phyloP scores from a whole-genome alignment of 768 basidiomycete genomes.

The Auriscalpium orientale region DNA sequence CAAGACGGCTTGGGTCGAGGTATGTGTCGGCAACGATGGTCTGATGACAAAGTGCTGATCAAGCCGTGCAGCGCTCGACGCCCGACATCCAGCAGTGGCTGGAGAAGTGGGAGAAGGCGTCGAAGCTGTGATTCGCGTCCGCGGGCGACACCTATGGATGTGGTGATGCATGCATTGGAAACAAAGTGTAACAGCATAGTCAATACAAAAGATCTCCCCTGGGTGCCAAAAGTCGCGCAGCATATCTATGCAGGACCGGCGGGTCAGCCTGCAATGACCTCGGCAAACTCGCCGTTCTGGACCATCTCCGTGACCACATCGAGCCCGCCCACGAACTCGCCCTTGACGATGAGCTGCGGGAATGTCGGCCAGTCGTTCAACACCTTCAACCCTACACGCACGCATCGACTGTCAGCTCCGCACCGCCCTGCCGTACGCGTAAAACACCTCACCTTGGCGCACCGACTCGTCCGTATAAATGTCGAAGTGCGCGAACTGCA shows the following conservation, averaged over 20 bases:
- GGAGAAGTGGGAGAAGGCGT: slow-evolving; percentile 5
- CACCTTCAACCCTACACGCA: slow-evolving; percentile 42
- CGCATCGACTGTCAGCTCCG: neutral
- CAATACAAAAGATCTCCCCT: too few species aligned
- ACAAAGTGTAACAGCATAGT: too few species aligned
- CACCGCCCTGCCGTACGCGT: neutral
- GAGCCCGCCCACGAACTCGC: slow-evolving; percentile 91
- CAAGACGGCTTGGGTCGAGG: slow-evolving; percentile 9
- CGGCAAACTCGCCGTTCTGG: slow-evolving; percentile 67
- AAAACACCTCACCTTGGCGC: slow-evolving; percentile 29
- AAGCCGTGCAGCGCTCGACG: slow-evolving; percentile 8
- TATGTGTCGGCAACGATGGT: neutral
- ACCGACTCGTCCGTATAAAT: slow-evolving; percentile 53
- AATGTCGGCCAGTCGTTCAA: slow-evolving; percentile 60
- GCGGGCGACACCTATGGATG: too few species aligned
- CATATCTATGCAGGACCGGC: neutral
- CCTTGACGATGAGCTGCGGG: slow-evolving; percentile 68
- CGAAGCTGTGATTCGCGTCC: neutral
- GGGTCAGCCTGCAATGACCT: slow-evolving; percentile 20
- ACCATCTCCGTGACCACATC: slow-evolving; percentile 90
- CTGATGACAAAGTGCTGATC: neutral
- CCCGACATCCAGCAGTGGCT: slow-evolving; percentile 8
- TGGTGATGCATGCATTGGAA: too few species aligned
- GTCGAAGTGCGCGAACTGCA: slow-evolving; percentile 50
- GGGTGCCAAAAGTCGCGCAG: neutral